Evolutionary conservation across 2,329 filamentous ascomycete species (phyloP), one percentile per base, ranked within the genome.

Genomic region (Aspergillus hiratsukae): DNA sequence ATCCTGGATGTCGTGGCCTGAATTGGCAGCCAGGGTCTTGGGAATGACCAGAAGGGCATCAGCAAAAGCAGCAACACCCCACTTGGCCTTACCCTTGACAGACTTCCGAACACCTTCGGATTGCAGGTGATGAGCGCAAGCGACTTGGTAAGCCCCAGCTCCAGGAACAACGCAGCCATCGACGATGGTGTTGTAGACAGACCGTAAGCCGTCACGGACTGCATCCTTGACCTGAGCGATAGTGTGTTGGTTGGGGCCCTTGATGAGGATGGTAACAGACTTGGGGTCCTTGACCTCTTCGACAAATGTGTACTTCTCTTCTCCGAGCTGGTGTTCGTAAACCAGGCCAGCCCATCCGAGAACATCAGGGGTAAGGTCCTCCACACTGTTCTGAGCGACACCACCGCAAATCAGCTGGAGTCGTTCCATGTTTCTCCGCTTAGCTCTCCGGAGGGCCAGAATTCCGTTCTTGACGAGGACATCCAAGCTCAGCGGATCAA

Each of bases 161-260:
- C 94, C 94, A 1, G 94, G 94, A 27, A 99, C 91, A 21, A 99
- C 94, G 65, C 89, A 93, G 77, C 88, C 86, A 74, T 99, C 94
- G n/a, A 97, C 93, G 73, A 99, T 97, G 82, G 96, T 96, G 81
- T 99, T 99, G 84, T 97, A 97, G 51, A 97, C 94, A 72, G 91
- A 96, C 70, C 94, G 86, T 64, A 99, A 83, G 60, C 94, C 94
- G 72, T 99, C 94, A 53, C 94, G 86, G 48, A 97, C 94, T 2
- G 94, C 94, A 72, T 99, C 94, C 63, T 91, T 96, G 70, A 99
- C 91, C 76, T 99, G 94, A 14, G 89, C 87, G 68, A 99, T 99
- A 59, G 93, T 97, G 80, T 99, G 94, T 70, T 87, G 82, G 77
- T 99, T 99, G 61, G 94, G 94, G 25, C 94, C 94, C 82, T 97